These are phyloP conservation scores for Leccinum obscurum DNA, from an alignment of 768 basidiomycete genomes.

Conservation along the genomic window DNA sequence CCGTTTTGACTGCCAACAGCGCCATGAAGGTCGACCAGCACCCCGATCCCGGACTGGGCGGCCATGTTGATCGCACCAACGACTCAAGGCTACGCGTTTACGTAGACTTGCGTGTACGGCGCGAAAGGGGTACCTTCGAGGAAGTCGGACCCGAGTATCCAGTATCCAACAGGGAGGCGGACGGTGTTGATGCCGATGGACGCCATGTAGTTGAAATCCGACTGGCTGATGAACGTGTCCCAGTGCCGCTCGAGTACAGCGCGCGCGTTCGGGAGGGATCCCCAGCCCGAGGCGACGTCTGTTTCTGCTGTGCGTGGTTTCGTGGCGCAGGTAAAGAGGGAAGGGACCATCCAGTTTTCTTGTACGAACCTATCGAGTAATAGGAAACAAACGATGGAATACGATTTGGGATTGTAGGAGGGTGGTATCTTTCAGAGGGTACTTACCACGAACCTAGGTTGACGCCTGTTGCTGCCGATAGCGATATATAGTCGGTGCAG, in stretches of 20 bases:
- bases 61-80: too few species aligned
- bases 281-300: slow-evolving; percentile 63
- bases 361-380: too few species aligned
- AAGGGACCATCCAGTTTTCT: too few species aligned
- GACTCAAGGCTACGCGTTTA: slow-evolving; percentile 39
- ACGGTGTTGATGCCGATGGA: slow-evolving; percentile 60
- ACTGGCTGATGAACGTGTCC: slow-evolving; percentile 67
- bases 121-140: slow-evolving; percentile 42
- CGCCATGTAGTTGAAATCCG: slow-evolving; percentile 64
- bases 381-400: too few species aligned
- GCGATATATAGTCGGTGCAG: too few species aligned
- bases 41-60: slow-evolving; percentile 41
- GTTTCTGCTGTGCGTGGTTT: slow-evolving; percentile 54
- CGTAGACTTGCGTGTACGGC: slow-evolving; percentile 42
- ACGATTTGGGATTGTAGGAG: too few species aligned
- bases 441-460: slow-evolving; percentile 7
- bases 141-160: slow-evolving; percentile 33
- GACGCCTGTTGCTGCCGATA: too few species aligned
- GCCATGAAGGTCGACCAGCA: slow-evolving; percentile 51
- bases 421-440: too few species aligned
- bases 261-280: slow-evolving; percentile 38
- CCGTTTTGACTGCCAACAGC: too few species aligned
- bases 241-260: slow-evolving; percentile 68
- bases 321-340: too few species aligned
- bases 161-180: slow-evolving; percentile 62